These are phyloP conservation scores for Geranomyces michiganensis DNA, from an alignment of 192 early-diverging fungal species.

Conservation along the genomic window DNA sequence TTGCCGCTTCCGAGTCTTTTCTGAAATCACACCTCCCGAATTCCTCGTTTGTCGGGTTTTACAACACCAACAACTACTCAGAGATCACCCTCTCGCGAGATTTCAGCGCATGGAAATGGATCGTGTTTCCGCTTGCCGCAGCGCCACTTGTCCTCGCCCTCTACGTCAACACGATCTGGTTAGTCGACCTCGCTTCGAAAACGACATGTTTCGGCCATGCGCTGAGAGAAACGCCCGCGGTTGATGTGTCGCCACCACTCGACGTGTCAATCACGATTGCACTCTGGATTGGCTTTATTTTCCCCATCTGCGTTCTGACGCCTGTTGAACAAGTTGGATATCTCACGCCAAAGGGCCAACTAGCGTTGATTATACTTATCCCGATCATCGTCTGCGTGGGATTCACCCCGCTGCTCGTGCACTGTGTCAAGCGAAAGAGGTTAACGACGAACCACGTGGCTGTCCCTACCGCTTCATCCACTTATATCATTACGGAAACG, in stretches of 20 bases:
- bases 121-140: background rate
- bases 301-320: background rate
- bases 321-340: conserved; percentile 2
- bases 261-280: background rate
- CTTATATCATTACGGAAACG: too few species aligned
- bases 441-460: too few species aligned
- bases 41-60: conserved; percentile 5
- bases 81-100: background rate
- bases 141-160: background rate
- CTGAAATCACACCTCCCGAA: background rate
- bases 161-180: background rate
- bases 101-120: background rate
- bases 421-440: too few species aligned
- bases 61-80: background rate
- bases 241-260: background rate
- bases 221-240: too few species aligned
- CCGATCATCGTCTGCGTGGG: too few species aligned
- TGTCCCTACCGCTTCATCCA: too few species aligned
- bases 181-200: too few species aligned
- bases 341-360: background rate
- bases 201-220: too few species aligned
- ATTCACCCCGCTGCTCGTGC: too few species aligned
- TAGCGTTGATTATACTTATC: too few species aligned
- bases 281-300: conserved; percentile 1
- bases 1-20: background rate